Conservation (phyloP, 352 stramenopile genomes). For the Pythium folliculosum region DNA sequence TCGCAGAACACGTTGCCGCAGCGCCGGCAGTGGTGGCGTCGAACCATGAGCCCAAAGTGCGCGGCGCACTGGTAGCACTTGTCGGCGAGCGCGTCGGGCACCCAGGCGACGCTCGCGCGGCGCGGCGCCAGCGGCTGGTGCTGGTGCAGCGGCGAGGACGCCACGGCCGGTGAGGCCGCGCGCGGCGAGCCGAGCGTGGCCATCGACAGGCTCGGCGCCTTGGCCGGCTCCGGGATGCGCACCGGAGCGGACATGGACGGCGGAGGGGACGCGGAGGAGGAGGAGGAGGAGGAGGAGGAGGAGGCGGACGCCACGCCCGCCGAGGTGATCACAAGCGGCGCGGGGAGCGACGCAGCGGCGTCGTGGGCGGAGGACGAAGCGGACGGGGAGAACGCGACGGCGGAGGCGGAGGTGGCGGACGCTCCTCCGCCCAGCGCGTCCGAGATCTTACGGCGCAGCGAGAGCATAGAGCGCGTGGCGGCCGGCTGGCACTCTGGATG, state of each 20-base stretch:
- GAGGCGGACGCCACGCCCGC: conserved; percentile 6
- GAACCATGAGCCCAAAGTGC: conserved; percentile 72
- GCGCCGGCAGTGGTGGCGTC: conserved; percentile 84
- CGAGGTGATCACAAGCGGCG: conserved; percentile 17
- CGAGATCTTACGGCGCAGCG: conserved; percentile 21
- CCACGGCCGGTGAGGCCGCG: conserved; percentile 8
- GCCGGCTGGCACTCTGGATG: not conserved
- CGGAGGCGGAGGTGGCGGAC: conserved; percentile 4
- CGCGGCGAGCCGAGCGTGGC: conserved; percentile 12
- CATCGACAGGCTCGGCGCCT: conserved; percentile 11
- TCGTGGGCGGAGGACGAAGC: not conserved
- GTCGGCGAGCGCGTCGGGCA: conserved; percentile 81
- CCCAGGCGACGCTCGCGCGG: conserved; percentile 67
- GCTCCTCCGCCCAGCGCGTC: conserved; percentile 18
- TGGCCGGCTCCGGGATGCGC: conserved; percentile 32
- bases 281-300: not conserved
- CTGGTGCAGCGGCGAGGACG: conserved; percentile 27
- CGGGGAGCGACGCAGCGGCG: not conserved
- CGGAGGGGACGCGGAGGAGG: not conserved
- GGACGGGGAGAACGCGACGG: not conserved
- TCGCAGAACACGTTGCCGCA: conserved; percentile 92
- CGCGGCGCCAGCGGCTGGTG: conserved; percentile 36
- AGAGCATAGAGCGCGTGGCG: conserved; percentile 12
- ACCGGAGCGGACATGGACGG: conserved; percentile 16
- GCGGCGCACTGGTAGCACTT: conserved; percentile 71